Base-by-base conservation (phyloP, 1,139 yeast species). In the Kurtzmaniella quercitrusa region DNA sequence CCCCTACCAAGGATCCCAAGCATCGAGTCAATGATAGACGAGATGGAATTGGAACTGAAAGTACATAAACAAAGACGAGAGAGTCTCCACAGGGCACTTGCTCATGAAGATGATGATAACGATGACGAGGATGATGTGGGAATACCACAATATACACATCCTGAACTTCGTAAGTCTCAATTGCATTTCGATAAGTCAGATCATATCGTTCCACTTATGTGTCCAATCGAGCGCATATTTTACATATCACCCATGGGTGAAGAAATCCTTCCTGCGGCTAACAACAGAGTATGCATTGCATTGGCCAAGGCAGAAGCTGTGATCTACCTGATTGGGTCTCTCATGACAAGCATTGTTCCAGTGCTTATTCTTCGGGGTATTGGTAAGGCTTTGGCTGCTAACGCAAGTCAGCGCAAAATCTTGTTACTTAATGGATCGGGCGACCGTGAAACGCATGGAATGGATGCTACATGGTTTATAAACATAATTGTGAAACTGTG, bases 161-260 rank as follows among this genome's bases (percentile, higher is more conserved):
- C 96, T 0, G 93, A 82, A 41, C 65, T 88, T 42, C 77, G 78
- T 46, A 75, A 76, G 40, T 84, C 95, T 0, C 96, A 88, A 54
- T 65, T 88, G 23, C 85, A 80, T 55, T 86, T 87, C 56, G 74
- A 78, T 46, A 85, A 84, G 55, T 62, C 75, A 18, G 78, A 67
- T 14, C 59, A 61, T 20, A 70, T 73, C 8, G 70, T 68, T 32
- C 88, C 93, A 0, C 68, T 89, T 19, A 70, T 80, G n/a, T 78
- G 95, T 0, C 94, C 95, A 0, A 82, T 89, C 12, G 71, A 76
- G 33, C 65, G 93, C 22, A 77, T 89, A 6, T 83, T 82, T 53
- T 91, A 91, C 56, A 84, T 89, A 40, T 86, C 91, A 26, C 94
- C 95, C 0, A 87, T 86, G 54, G 96, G 96, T 1, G 88, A 86